A percentile compares a stretch with the other conserved stretches of the same genome.
Conservation (phyloP, 2,329 filamentous ascomycete species). For the Claviceps citrina region DNA sequence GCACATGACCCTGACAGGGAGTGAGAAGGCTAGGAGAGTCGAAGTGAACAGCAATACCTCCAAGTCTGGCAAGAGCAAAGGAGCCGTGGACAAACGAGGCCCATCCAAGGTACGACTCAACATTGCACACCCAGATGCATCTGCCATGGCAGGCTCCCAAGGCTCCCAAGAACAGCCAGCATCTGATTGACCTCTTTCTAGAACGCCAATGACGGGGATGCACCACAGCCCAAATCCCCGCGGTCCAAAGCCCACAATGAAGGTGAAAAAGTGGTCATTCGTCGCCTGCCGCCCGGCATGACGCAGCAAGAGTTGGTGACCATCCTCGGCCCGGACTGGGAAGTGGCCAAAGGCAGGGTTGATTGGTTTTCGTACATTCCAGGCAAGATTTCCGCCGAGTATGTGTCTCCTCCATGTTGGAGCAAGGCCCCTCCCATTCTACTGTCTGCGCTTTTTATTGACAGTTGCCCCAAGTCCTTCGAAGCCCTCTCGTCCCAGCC, state of each 20-base stretch:
- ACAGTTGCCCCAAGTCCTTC: constrained; percentile 42
- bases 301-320: constrained; percentile 62
- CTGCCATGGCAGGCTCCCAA: background rate
- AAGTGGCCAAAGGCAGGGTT: constrained; percentile 60
- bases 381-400: constrained; percentile 74
- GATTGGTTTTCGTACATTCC: constrained; percentile 60
- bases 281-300: constrained; percentile 73
- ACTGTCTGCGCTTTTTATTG: constrained; percentile 5
- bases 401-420: no score
- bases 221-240: constrained; percentile 13
- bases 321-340: constrained; percentile 68
- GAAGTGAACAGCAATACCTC: constrained; percentile 11
- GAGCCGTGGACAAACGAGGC: constrained; percentile 15
- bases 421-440: no score
- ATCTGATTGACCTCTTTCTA: background rate
- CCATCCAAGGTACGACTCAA: constrained; percentile 13
- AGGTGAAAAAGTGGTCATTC: constrained; percentile 70
- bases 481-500: constrained; percentile 66
- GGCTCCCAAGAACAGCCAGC: background rate
- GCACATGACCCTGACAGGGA: background rate
- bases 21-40: constrained; percentile 11
- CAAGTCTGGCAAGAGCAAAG: constrained; percentile 12
- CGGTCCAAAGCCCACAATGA: constrained; percentile 20
- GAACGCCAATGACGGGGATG: constrained; percentile 14
- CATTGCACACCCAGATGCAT: background rate